A percentile compares a stretch with the other conserved stretches of the same genome.
Conservation (phyloP, 257 asterid species). For the Solanum clarkiae region DNA sequence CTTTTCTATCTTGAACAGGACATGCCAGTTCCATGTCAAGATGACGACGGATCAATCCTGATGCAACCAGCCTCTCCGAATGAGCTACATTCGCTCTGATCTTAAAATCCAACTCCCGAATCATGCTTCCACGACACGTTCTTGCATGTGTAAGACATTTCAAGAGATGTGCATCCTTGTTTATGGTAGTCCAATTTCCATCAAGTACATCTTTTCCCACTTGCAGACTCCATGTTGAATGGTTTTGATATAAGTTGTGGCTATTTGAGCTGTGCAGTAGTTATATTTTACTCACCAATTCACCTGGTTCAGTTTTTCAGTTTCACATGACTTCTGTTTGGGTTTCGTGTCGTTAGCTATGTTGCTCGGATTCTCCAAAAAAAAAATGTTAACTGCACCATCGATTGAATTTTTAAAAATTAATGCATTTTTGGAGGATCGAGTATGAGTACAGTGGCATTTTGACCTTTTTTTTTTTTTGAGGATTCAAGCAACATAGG, state of each 20-base stretch:
- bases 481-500: not conserved
- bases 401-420: not conserved
- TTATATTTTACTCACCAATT: not conserved
- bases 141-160: not conserved
- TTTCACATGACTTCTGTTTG: not conserved
- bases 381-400: not conserved
- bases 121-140: not conserved
- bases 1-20: not conserved
- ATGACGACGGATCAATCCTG: not conserved
- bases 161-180: not conserved
- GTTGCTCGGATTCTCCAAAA: not conserved
- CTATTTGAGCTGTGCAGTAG: not conserved
- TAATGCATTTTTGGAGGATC: not conserved
- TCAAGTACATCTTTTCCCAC: not conserved
- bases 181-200: not conserved
- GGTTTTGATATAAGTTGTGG: not conserved
- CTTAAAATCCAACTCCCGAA: not conserved
- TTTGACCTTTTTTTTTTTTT: not conserved
- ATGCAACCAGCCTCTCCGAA: slow-evolving; percentile 1
- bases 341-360: not conserved
- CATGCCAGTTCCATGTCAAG: not conserved
- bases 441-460: no score
- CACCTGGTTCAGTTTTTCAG: not conserved
- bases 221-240: not conserved
- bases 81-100: not conserved